Evolutionary conservation across 305 asterid species (phyloP).

Genomic region (Coffea humblotiana): DNA sequence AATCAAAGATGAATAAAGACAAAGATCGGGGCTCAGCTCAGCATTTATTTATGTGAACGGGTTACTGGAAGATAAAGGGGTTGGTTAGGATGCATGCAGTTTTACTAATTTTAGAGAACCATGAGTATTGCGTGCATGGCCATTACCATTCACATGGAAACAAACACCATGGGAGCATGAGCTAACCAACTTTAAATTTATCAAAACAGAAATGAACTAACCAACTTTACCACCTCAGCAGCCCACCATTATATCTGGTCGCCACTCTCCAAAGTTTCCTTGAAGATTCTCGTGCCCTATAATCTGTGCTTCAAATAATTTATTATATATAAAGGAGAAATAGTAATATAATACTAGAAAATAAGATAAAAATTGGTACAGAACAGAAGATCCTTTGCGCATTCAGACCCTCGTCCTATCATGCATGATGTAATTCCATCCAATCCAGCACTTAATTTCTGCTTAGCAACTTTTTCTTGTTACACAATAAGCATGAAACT

Average conservation of each 20-base stretch:
- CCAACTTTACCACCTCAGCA: background rate
- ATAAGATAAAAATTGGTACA: too few species aligned
- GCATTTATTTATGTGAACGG: background rate
- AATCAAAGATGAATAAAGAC: too few species aligned
- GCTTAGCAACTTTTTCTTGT: background rate
- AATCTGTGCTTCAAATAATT: background rate
- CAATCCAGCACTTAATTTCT: background rate
- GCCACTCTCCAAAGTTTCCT: background rate
- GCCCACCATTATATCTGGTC: background rate
- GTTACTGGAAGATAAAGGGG: background rate
- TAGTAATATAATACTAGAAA: too few species aligned
- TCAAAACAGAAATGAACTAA: background rate
- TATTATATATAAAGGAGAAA: background rate
- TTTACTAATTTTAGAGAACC: background rate
- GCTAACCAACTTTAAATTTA: background rate
- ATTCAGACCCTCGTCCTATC: background rate
- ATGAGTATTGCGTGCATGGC: background rate
- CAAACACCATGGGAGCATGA: background rate
- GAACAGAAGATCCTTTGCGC: background rate
- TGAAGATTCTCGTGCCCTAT: background rate
- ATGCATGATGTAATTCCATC: background rate
- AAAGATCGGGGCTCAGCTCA: background rate
- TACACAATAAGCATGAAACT: background rate
- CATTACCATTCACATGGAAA: background rate
- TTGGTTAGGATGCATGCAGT: background rate